These are phyloP conservation scores for Cladosporium cucumerinum DNA, from an alignment of 2,329 filamentous ascomycete genomes.

Conservation along the genomic window DNA sequence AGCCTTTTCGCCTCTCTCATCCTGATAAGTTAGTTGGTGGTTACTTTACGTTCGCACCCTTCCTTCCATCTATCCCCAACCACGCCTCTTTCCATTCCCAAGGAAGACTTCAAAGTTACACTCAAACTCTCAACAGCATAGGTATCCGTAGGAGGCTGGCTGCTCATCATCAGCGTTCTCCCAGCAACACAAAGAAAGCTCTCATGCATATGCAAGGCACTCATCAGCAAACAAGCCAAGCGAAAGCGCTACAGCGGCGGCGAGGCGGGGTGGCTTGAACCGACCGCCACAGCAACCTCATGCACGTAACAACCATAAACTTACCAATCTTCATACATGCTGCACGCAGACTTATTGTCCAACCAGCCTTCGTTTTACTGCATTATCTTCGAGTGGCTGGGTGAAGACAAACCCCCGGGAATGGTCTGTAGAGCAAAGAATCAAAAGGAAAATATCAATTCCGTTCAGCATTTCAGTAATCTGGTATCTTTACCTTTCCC, in stretches of 20 bases:
- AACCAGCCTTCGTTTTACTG: too few species aligned
- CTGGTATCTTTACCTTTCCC: background rate
- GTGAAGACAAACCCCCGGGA: background rate
- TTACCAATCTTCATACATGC: background rate
- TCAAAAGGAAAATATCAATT: background rate
- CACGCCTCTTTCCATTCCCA: background rate
- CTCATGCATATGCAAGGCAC: background rate
- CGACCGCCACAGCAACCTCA: background rate
- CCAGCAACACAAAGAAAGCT: background rate
- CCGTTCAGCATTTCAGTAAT: background rate
- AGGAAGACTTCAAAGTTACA: background rate
- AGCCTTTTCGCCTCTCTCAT: background rate
- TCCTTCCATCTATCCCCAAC: background rate
- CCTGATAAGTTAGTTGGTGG: background rate
- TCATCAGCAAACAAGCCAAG: background rate
- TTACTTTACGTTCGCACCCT: background rate
- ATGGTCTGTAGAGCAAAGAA: background rate
- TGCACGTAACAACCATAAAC: background rate
- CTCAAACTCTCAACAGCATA: background rate
- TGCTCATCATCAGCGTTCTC: background rate
- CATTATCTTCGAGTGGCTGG: background rate
- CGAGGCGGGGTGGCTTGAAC: constrained; percentile 4
- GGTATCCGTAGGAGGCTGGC: background rate
- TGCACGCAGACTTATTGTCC: background rate
- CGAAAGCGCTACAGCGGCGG: background rate